Evolutionary conservation across 2,329 filamentous ascomycete genomes (phyloP), one percentile per base, ranked within the genome.

Genomic region (Neonectria faginata): DNA sequence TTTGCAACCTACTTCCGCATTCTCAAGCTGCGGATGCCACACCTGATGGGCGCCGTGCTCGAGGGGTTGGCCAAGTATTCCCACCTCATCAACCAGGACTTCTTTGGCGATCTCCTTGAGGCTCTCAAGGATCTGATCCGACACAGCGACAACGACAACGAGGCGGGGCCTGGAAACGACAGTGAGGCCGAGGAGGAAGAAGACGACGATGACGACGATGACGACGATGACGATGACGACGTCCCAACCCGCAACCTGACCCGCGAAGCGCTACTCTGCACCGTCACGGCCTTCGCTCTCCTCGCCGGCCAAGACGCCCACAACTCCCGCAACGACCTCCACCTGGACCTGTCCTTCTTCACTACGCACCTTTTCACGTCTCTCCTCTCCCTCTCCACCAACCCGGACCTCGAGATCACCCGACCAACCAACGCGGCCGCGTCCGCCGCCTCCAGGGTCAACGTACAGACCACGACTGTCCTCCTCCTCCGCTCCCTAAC

Each of bases 11-110:
- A 99, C 82, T 98, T 99, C 80, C 91, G 94, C 57, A 95, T 98
- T 59, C 83, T 99, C 47, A 98, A 98, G 82, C 85, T 89, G 58
- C 89, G 94, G 27, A 86, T 89, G 25, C 90, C 93, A 14, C 89
- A 91, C 70, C 87, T 99, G 18, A 98, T 97, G 93, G 96, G 96
- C n/a, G 94, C 95, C 14, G 94, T 97, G 0, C 86, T 99, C 5
- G 96, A 98, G 82, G 96, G 96, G 29, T 83, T 99, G 22, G 94
- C 95, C 55, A 94, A 94, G 76, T 99, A 97, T 76, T 91, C 94
- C 3, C 96, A 97, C 77, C 86, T 99, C 64, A 99, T 99, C 85
- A 99, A 99, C 81, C 94, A 99, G 76, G 93, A 99, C 77, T 98
- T 99, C 83, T 99, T 99, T 74, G 96, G 95, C 29, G 96, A 99